Evolutionary conservation across 2,329 filamentous ascomycete species (phyloP), one percentile per base, ranked within the genome.

Genomic region (Orbilia blumenaviensis): DNA sequence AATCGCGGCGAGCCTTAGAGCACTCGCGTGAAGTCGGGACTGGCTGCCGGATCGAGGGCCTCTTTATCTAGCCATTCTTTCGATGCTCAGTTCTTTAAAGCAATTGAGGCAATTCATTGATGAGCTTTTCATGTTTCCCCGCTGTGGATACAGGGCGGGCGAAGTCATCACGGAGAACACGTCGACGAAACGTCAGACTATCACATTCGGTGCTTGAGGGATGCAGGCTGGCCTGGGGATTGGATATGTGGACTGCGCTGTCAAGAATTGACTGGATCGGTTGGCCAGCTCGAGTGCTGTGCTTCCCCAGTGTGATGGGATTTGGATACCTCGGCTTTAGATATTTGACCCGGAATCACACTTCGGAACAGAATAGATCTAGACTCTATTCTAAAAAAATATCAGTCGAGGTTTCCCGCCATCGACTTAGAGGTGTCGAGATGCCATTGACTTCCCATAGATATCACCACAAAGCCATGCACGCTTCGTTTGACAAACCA

Each of bases 261-360:
- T 74, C 69, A 74, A 54, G 54, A 74, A 74, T 74, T 67, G 62
- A 74, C 69, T 74, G 69, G 68, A 48, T 41, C 23, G 42, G 34
- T 50, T 56, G 52, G 52, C 4, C 9, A 25, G 52, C 27, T 58
- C n/a, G n/a, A n/a, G n/a, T n/a, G n/a, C n/a, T n/a, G n/a, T n/a
- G n/a, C n/a, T n/a, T n/a, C 66, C n/a, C 36, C n/a, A 48, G 14
- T 38, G 32, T 56, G 32, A 38, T 38, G 52, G n/a, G 18, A 56
- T 9, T 67, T 16, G 9, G 38, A 34, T 61, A 56, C 68, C 68
- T 73, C 68, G 68, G 68, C 50, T 73, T 41, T 23, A n/a, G 21
- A 56, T 60, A 44, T 42, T 48, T 58, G 16, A 16, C 10, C 38
- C 56, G 36, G 36, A 42, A 61, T 61, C 36, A 32, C 23, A 18